Conservation (phyloP, 495 filamentous ascomycete species). For the Penicillium cataractarum region DNA sequence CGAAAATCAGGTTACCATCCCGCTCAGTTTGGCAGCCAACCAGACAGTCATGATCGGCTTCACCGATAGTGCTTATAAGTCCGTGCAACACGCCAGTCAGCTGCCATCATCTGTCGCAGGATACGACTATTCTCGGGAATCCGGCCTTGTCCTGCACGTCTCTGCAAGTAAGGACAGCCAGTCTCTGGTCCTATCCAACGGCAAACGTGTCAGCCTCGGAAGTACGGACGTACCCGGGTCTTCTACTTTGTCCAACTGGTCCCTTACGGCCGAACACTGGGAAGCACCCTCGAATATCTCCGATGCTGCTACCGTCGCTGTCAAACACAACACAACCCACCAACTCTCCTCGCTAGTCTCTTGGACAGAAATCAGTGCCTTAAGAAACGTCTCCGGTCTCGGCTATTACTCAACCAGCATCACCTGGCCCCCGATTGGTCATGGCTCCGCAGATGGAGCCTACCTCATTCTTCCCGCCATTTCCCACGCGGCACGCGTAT, state of each 20-base stretch:
- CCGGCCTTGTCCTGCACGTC: slow-evolving; percentile 23
- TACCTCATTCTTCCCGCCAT: slow-evolving; percentile 28
- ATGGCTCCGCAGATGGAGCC: slow-evolving; percentile 21
- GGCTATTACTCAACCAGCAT: slow-evolving; percentile 57
- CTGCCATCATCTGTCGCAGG: slow-evolving; percentile 25
- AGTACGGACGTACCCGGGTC: slow-evolving; percentile 12
- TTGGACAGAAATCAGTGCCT: slow-evolving; percentile 55
- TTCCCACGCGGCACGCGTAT: slow-evolving; percentile 17
- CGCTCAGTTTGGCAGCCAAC: slow-evolving; percentile 36
- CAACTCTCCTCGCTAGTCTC: slow-evolving; percentile 34
- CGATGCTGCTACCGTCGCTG: slow-evolving; percentile 26
- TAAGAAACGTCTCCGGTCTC: slow-evolving; percentile 65
- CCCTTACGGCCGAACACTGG: slow-evolving; percentile 45
- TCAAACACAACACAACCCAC: slow-evolving; percentile 37
- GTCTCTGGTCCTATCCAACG: slow-evolving; percentile 32
- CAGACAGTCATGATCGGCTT: slow-evolving; percentile 45
- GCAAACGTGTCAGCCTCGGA: slow-evolving; percentile 20
- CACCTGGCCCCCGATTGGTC: slow-evolving; percentile 31
- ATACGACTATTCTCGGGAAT: slow-evolving; percentile 15
- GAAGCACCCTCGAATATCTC: slow-evolving; percentile 37
- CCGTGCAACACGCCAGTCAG: slow-evolving; percentile 13
- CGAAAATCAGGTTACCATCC: slow-evolving; percentile 25
- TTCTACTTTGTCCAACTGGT: slow-evolving; percentile 44
- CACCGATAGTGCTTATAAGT: background rate
- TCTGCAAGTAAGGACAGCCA: slow-evolving; percentile 8